A percentile compares a stretch with the other conserved stretches of the same genome.
phyloP scores from a whole-genome alignment of 176 grass and related monocot species.

The Urochloa ruziziensis region DNA sequence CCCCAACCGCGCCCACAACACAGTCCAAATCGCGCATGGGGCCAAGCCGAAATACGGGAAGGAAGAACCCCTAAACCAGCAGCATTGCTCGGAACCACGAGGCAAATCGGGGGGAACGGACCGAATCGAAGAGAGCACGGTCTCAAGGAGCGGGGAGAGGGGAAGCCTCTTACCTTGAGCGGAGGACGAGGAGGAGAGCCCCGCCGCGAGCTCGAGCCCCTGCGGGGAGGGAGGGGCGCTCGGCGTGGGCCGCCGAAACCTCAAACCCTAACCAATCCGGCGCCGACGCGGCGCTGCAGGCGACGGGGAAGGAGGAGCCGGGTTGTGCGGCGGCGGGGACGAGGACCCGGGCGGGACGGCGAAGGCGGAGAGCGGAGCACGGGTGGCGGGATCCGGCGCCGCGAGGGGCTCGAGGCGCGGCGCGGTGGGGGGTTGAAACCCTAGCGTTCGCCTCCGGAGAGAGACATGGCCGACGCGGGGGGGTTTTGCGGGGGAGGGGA shows the following conservation, averaged over 20 bases:
- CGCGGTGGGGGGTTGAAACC: not conserved
- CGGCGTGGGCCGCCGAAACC: not conserved
- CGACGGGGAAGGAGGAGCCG: not conserved
- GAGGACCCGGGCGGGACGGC: no score
- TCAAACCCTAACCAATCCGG: not conserved
- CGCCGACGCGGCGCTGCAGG: not conserved
- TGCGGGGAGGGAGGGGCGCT: not conserved
- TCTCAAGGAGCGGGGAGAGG: not conserved
- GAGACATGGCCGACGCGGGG: not conserved
- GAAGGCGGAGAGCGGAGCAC: not conserved
- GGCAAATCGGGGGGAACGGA: not conserved
- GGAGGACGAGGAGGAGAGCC: not conserved
- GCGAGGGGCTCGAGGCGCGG: not conserved
- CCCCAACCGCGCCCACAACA: not conserved
- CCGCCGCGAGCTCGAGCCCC: not conserved
- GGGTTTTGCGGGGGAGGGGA: not conserved
- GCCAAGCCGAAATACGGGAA: not conserved
- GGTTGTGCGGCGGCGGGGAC: not conserved
- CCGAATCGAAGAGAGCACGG: not conserved
- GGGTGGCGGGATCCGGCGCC: not conserved
- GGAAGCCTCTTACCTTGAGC: not conserved
- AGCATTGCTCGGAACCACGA: not conserved
- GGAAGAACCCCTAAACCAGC: not conserved
- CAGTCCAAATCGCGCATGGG: not conserved
- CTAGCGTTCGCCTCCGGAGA: conserved; percentile 17